Conservation (phyloP, 352 stramenopile species). For the Stramenopiles sp. region DNA sequence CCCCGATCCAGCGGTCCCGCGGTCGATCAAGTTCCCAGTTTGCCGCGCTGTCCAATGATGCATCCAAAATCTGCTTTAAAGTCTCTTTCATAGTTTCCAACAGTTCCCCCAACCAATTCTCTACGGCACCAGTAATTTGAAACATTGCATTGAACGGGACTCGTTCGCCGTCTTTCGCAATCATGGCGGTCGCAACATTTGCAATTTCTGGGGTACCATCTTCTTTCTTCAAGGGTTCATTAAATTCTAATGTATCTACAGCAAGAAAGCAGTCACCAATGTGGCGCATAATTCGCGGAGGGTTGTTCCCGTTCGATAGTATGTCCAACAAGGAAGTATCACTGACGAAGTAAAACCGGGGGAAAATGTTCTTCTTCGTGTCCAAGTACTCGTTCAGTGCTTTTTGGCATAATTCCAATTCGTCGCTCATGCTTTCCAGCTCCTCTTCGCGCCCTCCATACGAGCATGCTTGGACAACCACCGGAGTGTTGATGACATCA, state of each 20-base stretch:
- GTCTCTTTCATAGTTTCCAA: conserved; percentile 76
- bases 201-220: conserved; percentile 15
- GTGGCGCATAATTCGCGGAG: conserved; percentile 56
- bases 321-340: conserved; percentile 81
- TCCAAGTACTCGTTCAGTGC: conserved; percentile 84
- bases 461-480: conserved; percentile 27
- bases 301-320: conserved; percentile 69
- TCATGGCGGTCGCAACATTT: conserved; percentile 54
- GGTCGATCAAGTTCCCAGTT: conserved; percentile 63
- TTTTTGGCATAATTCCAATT: conserved; percentile 83
- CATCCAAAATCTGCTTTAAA: conserved; percentile 49
- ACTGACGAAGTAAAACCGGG: conserved; percentile 86
- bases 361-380: conserved; percentile 85
- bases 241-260: conserved; percentile 52
- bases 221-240: conserved; percentile 20
- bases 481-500: conserved; percentile 35
- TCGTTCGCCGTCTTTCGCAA: conserved; percentile 82
- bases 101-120: conserved; percentile 80
- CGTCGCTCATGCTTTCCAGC: conserved; percentile 50
- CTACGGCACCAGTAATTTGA: conserved; percentile 51
- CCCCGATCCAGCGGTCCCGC: conserved; percentile 61
- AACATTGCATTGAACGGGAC: conserved; percentile 50
- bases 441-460: conserved; percentile 45
- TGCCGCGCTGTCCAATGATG: conserved; percentile 69
- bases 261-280: conserved; percentile 71